phyloP scores from a whole-genome alignment of 441 rosid genomes.

The Brassica balearica region DNA sequence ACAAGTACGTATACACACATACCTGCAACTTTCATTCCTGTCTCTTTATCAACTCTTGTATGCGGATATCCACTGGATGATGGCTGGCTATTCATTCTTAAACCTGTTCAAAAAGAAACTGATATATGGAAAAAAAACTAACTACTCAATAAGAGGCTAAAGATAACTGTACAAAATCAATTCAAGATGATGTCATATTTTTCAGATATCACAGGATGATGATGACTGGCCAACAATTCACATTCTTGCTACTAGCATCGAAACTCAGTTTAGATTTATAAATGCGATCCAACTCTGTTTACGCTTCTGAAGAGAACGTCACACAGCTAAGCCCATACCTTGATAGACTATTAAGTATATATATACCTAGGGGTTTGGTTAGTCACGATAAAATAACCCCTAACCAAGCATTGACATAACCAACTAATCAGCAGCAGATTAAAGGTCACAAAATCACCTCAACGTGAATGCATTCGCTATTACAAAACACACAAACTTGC shows the following conservation, averaged over 20 bases:
- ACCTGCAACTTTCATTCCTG: conserved; percentile 52
- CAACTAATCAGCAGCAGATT: too few relatives aligned
- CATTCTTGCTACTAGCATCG: not conserved
- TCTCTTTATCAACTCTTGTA: conserved; percentile 65
- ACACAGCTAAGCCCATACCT: not conserved
- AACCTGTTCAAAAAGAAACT: conserved; percentile 29
- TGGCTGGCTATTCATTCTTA: conserved; percentile 69
- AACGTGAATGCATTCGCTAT: not conserved
- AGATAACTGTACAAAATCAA: conserved; percentile 10
- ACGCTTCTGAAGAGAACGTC: not conserved
- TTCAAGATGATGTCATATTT: not conserved
- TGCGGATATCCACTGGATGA: conserved; percentile 76
- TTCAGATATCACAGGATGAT: not conserved
- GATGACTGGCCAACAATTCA: not conserved
- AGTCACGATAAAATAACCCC: too few relatives aligned
- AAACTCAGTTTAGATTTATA: not conserved
- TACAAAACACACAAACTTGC: conserved; percentile 7
- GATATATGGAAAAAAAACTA: not conserved
- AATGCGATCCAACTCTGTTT: not conserved
- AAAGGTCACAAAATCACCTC: too few relatives aligned
- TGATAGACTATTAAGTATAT: not conserved
- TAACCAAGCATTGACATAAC: too few relatives aligned
- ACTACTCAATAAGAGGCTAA: conserved; percentile 2
- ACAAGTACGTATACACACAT: conserved; percentile 38
- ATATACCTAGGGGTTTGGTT: not conserved